Conservation (phyloP, 2,329 filamentous ascomycete genomes). For the Sclerotinia sclerotiorum region DNA sequence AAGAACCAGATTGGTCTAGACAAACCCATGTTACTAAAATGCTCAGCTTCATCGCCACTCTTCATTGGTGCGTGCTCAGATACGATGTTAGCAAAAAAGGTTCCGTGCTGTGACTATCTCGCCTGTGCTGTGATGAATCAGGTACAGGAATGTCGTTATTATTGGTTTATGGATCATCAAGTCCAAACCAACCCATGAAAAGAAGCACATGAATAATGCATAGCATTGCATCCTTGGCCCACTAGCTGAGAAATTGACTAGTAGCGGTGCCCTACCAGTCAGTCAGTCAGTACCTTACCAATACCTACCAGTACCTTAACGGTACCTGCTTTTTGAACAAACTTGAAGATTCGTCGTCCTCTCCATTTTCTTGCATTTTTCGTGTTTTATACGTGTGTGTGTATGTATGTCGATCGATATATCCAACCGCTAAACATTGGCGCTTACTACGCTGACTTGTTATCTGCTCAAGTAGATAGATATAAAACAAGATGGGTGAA, state of each 20-base stretch:
- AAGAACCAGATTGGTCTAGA: background rate
- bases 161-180: background rate
- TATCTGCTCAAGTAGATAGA: too few species aligned
- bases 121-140: conserved; percentile 4
- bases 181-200: background rate
- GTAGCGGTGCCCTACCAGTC: too few species aligned
- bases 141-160: background rate
- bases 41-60: background rate
- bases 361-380: too few species aligned
- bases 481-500: background rate
- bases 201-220: background rate
- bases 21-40: background rate
- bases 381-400: too few species aligned
- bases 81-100: background rate
- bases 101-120: background rate
- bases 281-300: too few species aligned
- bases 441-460: too few species aligned
- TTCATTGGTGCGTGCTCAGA: background rate
- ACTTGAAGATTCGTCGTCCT: too few species aligned
- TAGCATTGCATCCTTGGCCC: background rate
- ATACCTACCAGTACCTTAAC: too few species aligned
- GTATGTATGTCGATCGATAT: too few species aligned
- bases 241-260: too few species aligned
- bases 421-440: too few species aligned
- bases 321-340: too few species aligned